These are phyloP conservation scores for Cytidiella melzeri DNA, from an alignment of 768 basidiomycete genomes.

Conservation along the genomic window DNA sequence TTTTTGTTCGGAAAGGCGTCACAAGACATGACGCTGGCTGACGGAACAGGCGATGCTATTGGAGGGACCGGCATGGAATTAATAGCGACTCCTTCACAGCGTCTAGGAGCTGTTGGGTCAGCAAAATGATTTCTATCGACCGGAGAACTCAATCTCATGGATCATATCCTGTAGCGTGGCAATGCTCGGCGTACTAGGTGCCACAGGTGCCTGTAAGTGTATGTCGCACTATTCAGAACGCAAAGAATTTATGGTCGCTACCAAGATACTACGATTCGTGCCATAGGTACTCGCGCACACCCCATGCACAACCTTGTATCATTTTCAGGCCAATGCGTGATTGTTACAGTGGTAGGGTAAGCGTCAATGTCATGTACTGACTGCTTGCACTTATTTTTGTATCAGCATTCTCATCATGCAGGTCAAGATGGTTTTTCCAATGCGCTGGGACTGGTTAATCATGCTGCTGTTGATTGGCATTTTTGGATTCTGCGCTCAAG, in stretches of 20 bases:
- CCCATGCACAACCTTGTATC: slow-evolving; percentile 66
- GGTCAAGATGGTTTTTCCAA: slow-evolving; percentile 41
- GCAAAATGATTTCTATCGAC: too few species aligned
- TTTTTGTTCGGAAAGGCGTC: slow-evolving; percentile 54
- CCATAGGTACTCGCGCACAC: slow-evolving; percentile 72
- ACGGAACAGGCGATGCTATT: slow-evolving; percentile 1
- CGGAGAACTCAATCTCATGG: background rate
- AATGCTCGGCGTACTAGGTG: slow-evolving; percentile 58
- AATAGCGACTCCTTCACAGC: slow-evolving; percentile 24
- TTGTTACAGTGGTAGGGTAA: slow-evolving; percentile 30
- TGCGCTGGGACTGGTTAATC: slow-evolving; percentile 36
- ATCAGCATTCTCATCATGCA: slow-evolving; percentile 38
- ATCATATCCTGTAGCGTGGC: slow-evolving; percentile 44
- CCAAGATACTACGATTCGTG: slow-evolving; percentile 47
- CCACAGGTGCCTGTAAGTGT: slow-evolving; percentile 62
- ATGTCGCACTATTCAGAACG: too few species aligned
- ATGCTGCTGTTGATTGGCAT: slow-evolving; percentile 46
- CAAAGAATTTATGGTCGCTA: background rate
- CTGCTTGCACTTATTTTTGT: background rate
- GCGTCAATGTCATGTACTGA: background rate
- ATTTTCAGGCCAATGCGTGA: slow-evolving; percentile 54
- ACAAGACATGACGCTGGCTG: background rate
- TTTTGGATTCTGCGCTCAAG: slow-evolving; percentile 45
- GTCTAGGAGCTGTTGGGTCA: slow-evolving; percentile 60
- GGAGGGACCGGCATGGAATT: slow-evolving; percentile 7